phyloP scores from a whole-genome alignment of 2,329 filamentous ascomycete species.

The Pyricularia pennisetigena region DNA sequence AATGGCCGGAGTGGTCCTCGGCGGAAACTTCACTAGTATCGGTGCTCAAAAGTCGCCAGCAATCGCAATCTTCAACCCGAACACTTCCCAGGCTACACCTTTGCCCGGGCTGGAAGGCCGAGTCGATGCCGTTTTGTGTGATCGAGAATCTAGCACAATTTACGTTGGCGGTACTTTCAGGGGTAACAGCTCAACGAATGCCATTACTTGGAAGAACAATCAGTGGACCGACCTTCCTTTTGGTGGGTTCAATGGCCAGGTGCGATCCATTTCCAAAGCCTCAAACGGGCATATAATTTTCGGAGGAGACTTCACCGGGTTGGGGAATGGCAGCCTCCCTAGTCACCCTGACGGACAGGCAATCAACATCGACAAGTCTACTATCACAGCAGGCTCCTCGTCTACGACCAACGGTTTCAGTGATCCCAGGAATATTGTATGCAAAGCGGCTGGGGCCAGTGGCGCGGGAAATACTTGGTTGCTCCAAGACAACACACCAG shows the following conservation, averaged over 20 bases:
- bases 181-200: slow-evolving; percentile 75
- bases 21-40: slow-evolving; percentile 91
- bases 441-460: slow-evolving; percentile 58
- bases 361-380: slow-evolving; percentile 75
- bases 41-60: slow-evolving; percentile 66
- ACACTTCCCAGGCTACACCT: slow-evolving; percentile 59
- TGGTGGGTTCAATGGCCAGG: slow-evolving; percentile 87
- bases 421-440: slow-evolving; percentile 74
- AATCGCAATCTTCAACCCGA: slow-evolving; percentile 72
- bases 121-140: slow-evolving; percentile 76
- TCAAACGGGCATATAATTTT: slow-evolving; percentile 82
- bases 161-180: slow-evolving; percentile 87
- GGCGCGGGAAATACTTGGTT: slow-evolving; percentile 76
- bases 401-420: slow-evolving; percentile 54
- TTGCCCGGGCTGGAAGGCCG: slow-evolving; percentile 73
- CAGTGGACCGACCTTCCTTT: slow-evolving; percentile 80
- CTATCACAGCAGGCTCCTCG: slow-evolving; percentile 57
- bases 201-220: slow-evolving; percentile 66
- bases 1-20: slow-evolving; percentile 68
- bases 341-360: slow-evolving; percentile 62
- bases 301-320: slow-evolving; percentile 78
- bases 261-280: slow-evolving; percentile 73
- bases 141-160: slow-evolving; percentile 64
- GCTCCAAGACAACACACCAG: slow-evolving; percentile 62
- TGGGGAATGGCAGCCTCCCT: slow-evolving; percentile 69